Conservation (phyloP, 1,139 yeast genomes). For the Pichia sp. region DNA sequence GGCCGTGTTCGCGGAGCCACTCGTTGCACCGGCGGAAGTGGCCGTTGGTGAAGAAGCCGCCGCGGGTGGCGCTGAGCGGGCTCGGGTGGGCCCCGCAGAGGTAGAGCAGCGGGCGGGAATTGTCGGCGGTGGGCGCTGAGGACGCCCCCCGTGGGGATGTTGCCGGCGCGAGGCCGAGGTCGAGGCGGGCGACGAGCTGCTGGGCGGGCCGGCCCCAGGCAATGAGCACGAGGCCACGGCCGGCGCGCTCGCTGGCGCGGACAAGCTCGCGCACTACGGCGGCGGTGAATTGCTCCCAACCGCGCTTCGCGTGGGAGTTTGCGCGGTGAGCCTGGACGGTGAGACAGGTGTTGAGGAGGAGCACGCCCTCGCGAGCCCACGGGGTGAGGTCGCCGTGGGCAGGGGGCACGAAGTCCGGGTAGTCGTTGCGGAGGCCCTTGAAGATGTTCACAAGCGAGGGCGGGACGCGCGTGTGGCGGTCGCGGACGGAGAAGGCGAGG, state of each 20-base stretch:
- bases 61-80: conserved; percentile 87
- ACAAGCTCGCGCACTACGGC: conserved; percentile 55
- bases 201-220: conserved; percentile 98
- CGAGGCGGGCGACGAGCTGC: conserved; percentile 32
- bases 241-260: conserved; percentile 18
- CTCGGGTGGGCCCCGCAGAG: conserved; percentile 53
- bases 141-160: neutral
- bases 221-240: conserved; percentile 64
- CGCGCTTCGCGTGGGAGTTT: conserved; percentile 82
- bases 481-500: conserved; percentile 82
- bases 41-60: conserved; percentile 50
- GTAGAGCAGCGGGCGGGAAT: neutral
- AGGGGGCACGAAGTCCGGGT: conserved; percentile 64
- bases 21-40: conserved; percentile 71
- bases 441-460: conserved; percentile 88
- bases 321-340: conserved; percentile 95
- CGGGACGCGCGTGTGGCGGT: conserved; percentile 77
- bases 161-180: neutral
- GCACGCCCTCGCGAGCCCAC: conserved; percentile 90
- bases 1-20: conserved; percentile 52
- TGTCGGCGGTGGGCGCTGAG: conserved; percentile 33
- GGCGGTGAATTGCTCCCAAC: conserved; percentile 93
- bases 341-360: conserved; percentile 79
- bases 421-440: conserved; percentile 72
- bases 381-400: conserved; percentile 61